These are phyloP conservation scores for Aspergillus ostianus DNA, from an alignment of 495 filamentous ascomycete species.

Conservation along the genomic window DNA sequence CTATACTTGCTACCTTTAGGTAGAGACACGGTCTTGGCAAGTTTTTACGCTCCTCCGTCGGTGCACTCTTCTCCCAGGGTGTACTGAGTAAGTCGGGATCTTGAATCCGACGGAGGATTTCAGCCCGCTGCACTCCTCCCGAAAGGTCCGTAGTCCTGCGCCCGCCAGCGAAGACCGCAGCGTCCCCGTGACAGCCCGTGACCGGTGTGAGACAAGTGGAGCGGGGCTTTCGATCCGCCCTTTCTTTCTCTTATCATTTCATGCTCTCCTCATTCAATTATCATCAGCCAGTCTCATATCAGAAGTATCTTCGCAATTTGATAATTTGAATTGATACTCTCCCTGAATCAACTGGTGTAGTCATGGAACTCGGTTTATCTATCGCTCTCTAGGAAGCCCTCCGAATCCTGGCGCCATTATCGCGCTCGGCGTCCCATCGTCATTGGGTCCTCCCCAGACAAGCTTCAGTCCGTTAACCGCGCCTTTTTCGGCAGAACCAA, in stretches of 20 bases:
- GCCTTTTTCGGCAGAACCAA: background rate
- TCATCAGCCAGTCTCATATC: background rate
- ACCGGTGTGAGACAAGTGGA: background rate
- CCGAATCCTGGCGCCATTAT: background rate
- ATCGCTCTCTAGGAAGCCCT: background rate
- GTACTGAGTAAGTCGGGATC: background rate
- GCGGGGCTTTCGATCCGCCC: background rate
- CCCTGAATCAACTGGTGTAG: background rate
- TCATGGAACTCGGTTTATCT: background rate
- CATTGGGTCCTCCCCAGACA: background rate
- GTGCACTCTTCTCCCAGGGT: background rate
- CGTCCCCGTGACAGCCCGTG: background rate
- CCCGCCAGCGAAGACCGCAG: too few species aligned
- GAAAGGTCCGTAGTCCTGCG: too few species aligned
- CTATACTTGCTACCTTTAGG: too few species aligned
- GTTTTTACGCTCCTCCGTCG: background rate
- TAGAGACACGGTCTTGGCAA: too few species aligned
- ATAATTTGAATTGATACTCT: background rate
- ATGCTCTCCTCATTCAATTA: background rate
- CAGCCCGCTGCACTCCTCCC: too few species aligned
- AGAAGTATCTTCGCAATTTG: background rate
- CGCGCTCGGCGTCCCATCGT: background rate
- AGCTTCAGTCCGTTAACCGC: background rate
- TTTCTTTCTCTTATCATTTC: background rate
- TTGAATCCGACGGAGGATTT: background rate